A percentile compares a stretch with the other conserved stretches of the same genome.
phyloP scores from a whole-genome alignment of 2,329 filamentous ascomycete species.

The Fusarium secorum region DNA sequence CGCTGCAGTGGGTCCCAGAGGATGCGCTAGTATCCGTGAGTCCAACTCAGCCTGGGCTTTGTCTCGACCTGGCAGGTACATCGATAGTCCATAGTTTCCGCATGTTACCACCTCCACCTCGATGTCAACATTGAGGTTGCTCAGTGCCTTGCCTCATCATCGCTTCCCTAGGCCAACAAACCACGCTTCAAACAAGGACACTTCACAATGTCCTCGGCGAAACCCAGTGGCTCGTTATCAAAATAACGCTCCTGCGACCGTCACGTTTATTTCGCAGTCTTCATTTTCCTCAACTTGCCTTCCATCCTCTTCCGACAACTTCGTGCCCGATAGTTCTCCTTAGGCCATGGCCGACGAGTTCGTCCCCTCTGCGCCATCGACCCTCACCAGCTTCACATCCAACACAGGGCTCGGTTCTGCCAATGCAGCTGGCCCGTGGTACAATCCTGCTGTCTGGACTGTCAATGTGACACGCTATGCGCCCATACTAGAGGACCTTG shows the following conservation, averaged over 20 bases:
- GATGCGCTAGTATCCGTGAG: conserved; percentile 9
- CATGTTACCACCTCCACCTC: conserved; percentile 7
- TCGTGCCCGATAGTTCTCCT: conserved; percentile 5
- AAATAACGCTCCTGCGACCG: conserved; percentile 5
- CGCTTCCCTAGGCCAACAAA: conserved; percentile 18
- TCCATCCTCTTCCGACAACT: not conserved
- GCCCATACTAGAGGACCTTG: conserved; percentile 72
- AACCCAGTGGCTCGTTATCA: conserved; percentile 10
- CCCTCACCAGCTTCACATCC: conserved; percentile 32
- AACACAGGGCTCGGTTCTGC: conserved; percentile 13
- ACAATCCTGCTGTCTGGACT: conserved; percentile 64
- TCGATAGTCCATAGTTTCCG: not conserved
- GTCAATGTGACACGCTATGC: conserved; percentile 66
- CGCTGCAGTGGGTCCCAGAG: not conserved
- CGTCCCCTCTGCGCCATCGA: conserved; percentile 26
- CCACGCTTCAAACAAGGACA: conserved; percentile 20
- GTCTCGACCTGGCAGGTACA: conserved; percentile 5
- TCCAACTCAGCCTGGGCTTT: not conserved
- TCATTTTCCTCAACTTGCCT: not conserved
- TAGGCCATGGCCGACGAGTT: conserved; percentile 40
- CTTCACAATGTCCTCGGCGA: conserved; percentile 37
- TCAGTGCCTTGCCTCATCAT: conserved; percentile 19
- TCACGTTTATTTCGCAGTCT: not conserved
- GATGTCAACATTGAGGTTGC: conserved; percentile 17
- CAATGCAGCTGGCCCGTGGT: conserved; percentile 51